Evolutionary conservation across 768 basidiomycete genomes (phyloP).

Genomic region (Agrocybe praecox): DNA sequence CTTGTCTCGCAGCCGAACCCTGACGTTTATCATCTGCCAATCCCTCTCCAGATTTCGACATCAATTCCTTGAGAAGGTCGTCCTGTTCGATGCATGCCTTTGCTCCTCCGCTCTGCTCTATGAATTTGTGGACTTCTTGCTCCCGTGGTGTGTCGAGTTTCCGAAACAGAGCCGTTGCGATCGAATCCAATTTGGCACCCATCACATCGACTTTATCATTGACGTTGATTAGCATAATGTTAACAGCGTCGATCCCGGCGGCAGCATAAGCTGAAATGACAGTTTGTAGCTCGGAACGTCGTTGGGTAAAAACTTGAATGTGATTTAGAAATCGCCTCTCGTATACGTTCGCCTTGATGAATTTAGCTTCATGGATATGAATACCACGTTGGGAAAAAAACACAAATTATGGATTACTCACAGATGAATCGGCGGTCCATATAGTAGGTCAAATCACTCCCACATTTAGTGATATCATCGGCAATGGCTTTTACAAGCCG

Average conservation of each 20-base stretch:
- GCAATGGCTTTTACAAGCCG: conserved; percentile 28
- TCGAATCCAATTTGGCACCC: conserved; percentile 23
- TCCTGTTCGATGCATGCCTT: conserved; percentile 31
- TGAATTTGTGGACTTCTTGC: conserved; percentile 29
- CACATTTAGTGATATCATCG: conserved; percentile 38
- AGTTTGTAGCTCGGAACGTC: conserved; percentile 31
- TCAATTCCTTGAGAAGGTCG: conserved; percentile 25
- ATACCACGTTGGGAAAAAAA: neutral
- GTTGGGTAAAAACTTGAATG: conserved; percentile 27
- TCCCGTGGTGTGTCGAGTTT: conserved; percentile 36
- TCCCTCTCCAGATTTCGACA: conserved; percentile 20
- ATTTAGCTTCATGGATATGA: conserved; percentile 19
- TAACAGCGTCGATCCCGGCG: conserved; percentile 27
- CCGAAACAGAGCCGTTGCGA: conserved; percentile 22
- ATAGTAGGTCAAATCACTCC: conserved; percentile 41
- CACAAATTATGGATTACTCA: neutral
- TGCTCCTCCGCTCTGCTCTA: conserved; percentile 34
- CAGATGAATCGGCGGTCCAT: conserved; percentile 32
- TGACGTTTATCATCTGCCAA: neutral
- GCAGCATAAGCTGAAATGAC: conserved; percentile 35
- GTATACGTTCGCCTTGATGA: conserved; percentile 32
- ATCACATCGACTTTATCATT: conserved; percentile 18
- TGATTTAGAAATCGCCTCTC: conserved; percentile 33
- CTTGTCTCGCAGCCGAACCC: neutral
- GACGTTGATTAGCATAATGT: conserved; percentile 25